Percentiles rank a stretch among this genome's conserved stretches.
phyloP scores from a whole-genome alignment of 2,329 filamentous ascomycete species.

The Neobulgaria alba region DNA sequence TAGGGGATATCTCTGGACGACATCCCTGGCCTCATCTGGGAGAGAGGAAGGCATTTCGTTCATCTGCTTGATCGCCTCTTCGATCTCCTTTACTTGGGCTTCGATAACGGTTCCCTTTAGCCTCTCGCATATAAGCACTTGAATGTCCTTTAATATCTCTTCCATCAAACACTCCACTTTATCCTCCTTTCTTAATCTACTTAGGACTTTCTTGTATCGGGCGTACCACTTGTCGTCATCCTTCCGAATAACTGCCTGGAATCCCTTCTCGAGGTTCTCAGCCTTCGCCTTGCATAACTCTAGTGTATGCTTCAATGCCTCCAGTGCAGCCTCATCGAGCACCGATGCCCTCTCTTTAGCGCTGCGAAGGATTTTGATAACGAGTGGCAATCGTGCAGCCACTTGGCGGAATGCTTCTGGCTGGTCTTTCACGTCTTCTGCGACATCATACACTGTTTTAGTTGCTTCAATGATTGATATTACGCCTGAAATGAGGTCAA shows the following conservation, averaged over 20 bases:
- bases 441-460: conserved; percentile 21
- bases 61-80: conserved; percentile 13
- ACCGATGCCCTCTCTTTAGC: conserved; percentile 1
- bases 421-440: conserved; percentile 18
- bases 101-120: conserved; percentile 6
- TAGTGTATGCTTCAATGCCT: conserved; percentile 15
- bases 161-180: conserved; percentile 23
- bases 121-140: conserved; percentile 16
- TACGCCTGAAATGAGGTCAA: conserved; percentile 24
- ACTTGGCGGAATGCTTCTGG: conserved; percentile 24
- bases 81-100: conserved; percentile 9
- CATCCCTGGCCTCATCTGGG: conserved; percentile 1
- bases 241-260: conserved; percentile 18
- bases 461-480: conserved; percentile 24
- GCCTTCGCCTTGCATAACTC: conserved; percentile 19
- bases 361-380: conserved; percentile 20
- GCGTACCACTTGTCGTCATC: conserved; percentile 11
- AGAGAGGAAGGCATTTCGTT: conserved; percentile 10
- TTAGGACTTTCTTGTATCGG: conserved; percentile 18
- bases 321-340: conserved; percentile 6
- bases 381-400: conserved; percentile 19
- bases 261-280: conserved; percentile 11
- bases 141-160: conserved; percentile 24
- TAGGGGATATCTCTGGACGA: conserved; percentile 5
- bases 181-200: conserved; percentile 18